Base-by-base conservation (phyloP, 2,329 filamentous ascomycete genomes). In the Aspergillus sp. region DNA sequence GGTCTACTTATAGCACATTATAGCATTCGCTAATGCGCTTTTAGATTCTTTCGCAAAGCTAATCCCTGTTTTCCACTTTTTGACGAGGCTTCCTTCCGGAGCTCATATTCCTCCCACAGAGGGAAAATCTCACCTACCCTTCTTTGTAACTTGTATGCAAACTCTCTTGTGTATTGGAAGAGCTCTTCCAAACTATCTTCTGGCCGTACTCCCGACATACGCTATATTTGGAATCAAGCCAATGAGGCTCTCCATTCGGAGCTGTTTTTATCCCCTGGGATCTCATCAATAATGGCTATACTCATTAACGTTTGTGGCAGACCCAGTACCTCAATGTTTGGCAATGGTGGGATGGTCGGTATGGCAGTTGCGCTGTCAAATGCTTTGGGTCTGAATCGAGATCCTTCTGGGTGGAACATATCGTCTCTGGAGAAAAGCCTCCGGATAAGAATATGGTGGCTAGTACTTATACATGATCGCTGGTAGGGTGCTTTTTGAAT, bases 141-240 rank as follows among this genome's bases (percentile, higher is more conserved):
- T 7, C 70, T 85, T 1, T 77, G 78, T 15, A 79, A 77, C 47
- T 58, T 86, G 0, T 82, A 84, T 56, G 83, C 82, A 0, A 78
- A 82, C 44, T 72, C 79, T 0, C 66, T 84, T 1, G 74, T 80
- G 0, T 84, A 80, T 58, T 86, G 83, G 83, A 68, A 72, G 12
- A 72, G 73, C 37, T 76, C 76, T 0, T 67, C 73, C 0, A 60
- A 66, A 1, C 55, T 79, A 3, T 67, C 65, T 1, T 59, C 61
- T 0, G 71, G 76, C 27, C 74, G 77, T 7, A 67, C 73, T 17
- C 83, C 83, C 0, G 83, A 86, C 61, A 73, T 75, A 19, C 78
- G 81, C 8, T 86, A 82, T 62, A 78, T 84, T 21, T 86, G 84
- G 83, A 85, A 85, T 43, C 76, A 82, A 19, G 81, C 82, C 2